Conservation (phyloP, 768 basidiomycete species). For the Termitomyces sp. region DNA sequence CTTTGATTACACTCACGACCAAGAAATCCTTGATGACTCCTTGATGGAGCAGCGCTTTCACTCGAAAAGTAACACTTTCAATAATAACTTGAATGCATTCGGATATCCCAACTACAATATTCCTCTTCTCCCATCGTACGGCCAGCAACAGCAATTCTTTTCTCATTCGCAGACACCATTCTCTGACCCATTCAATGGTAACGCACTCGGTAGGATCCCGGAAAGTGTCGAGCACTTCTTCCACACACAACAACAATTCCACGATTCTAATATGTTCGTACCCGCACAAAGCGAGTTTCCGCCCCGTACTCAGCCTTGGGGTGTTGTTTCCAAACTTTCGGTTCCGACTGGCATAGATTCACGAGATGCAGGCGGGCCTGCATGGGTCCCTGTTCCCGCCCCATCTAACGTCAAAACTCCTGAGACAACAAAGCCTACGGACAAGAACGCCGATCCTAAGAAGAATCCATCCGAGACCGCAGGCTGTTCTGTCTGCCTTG, state of each 20-base stretch:
- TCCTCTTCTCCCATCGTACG: constrained; percentile 20
- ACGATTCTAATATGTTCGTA: constrained; percentile 14
- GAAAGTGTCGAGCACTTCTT: constrained; percentile 43
- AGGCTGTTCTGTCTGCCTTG: constrained; percentile 66
- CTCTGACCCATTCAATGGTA: constrained; percentile 39
- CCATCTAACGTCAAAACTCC: constrained; percentile 5
- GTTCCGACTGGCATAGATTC: not conserved
- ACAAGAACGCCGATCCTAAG: constrained; percentile 2
- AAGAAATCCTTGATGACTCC: constrained; percentile 34
- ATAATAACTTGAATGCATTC: constrained; percentile 23
- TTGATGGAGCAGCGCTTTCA: constrained; percentile 27
- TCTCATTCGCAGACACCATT: constrained; percentile 24
- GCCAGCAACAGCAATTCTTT: constrained; percentile 23
- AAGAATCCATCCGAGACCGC: constrained; percentile 12
- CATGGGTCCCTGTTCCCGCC: constrained; percentile 18
- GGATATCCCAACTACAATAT: constrained; percentile 32
- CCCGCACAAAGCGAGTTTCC: constrained; percentile 9
- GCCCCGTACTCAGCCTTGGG: constrained; percentile 7
- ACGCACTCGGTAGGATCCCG: constrained; percentile 31
- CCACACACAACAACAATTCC: constrained; percentile 32
- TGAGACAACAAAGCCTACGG: not conserved
- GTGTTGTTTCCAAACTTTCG: not conserved
- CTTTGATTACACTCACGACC: constrained; percentile 31
- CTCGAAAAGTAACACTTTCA: constrained; percentile 20
- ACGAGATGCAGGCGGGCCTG: constrained; percentile 8